Conservation (phyloP, 805 yeast genomes). For the Diddensiella santjacobensis region DNA sequence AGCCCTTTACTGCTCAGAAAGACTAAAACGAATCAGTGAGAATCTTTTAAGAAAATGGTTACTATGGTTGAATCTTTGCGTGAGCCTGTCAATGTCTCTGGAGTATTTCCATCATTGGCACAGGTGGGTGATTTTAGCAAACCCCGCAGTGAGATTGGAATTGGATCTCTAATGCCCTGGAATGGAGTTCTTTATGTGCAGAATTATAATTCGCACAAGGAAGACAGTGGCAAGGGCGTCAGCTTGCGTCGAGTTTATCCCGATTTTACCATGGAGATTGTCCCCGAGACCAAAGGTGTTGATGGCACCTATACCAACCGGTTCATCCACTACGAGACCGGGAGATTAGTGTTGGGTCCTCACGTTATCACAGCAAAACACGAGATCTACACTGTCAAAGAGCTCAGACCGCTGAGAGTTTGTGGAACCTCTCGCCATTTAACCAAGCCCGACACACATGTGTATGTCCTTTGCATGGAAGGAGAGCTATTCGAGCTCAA, state of each 20-base stretch:
- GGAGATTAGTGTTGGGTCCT: slow-evolving; percentile 1
- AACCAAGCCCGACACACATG: slow-evolving; percentile 2
- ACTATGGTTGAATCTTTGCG: neutral
- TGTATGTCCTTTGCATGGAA: slow-evolving; percentile 2
- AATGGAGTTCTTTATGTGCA: slow-evolving; percentile 1
- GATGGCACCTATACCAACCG: slow-evolving; percentile 1
- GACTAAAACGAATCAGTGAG: too few species aligned
- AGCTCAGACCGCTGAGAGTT: neutral
- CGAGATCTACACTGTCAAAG: neutral
- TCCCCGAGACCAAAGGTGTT: neutral
- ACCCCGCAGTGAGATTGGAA: slow-evolving; percentile 1
- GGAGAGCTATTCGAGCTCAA: neutral
- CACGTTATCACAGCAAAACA: neutral
- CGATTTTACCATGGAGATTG: slow-evolving; percentile 1
- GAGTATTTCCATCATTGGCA: neutral
- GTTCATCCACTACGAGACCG: neutral
- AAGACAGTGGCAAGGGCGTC: neutral
- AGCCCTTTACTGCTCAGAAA: too few species aligned
- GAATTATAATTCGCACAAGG: slow-evolving; percentile 3
- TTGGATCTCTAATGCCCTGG: slow-evolving; percentile 3
- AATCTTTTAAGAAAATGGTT: too few species aligned
- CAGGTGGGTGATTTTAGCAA: neutral
- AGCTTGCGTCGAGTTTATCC: neutral
- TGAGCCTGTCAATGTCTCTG: neutral
- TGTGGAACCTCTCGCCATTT: slow-evolving; percentile 2